Percentiles rank a stretch among this genome's conserved stretches.
These are phyloP conservation scores for Yamadazyma triangularis DNA, from an alignment of 1,139 yeast genomes.

Conservation along the genomic window DNA sequence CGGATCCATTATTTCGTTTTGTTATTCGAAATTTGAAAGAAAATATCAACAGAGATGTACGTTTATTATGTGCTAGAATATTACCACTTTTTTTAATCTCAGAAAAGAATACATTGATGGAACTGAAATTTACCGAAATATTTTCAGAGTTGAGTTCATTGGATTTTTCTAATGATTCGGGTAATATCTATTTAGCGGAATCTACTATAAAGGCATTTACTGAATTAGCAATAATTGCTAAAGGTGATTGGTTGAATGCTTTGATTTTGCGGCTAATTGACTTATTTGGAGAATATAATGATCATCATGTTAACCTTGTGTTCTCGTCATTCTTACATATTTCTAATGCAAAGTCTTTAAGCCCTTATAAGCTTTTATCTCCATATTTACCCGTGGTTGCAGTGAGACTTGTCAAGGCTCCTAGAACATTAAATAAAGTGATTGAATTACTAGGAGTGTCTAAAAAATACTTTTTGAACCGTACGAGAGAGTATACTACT, in stretches of 20 bases:
- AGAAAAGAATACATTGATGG: constrained; percentile 29
- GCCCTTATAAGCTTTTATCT: constrained; percentile 68
- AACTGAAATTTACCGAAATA: constrained; percentile 29
- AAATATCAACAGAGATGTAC: constrained; percentile 44
- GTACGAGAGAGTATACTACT: constrained; percentile 71
- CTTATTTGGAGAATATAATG: constrained; percentile 54
- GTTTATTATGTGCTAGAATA: constrained; percentile 45
- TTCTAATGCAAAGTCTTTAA: constrained; percentile 39
- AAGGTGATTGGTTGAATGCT: constrained; percentile 61
- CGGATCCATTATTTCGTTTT: constrained; percentile 15
- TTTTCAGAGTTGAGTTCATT: constrained; percentile 33
- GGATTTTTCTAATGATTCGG: constrained; percentile 19
- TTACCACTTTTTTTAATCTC: constrained; percentile 42
- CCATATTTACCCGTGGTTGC: constrained; percentile 80
- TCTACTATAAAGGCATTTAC: constrained; percentile 59
- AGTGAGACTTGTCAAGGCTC: constrained; percentile 57
- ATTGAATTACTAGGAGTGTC: constrained; percentile 65
- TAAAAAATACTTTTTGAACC: constrained; percentile 53
- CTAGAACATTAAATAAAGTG: constrained; percentile 53
- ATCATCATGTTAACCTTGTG: constrained; percentile 61
- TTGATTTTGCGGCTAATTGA: constrained; percentile 56
- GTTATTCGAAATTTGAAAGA: constrained; percentile 17
- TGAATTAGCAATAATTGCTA: constrained; percentile 52
- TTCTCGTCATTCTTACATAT: constrained; percentile 52
- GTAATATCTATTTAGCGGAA: constrained; percentile 48